Percentiles rank a stretch among this genome's conserved stretches.
These are phyloP conservation scores for Hordeum marinum DNA, from an alignment of 176 grass and related monocot species.

Conservation along the genomic window DNA sequence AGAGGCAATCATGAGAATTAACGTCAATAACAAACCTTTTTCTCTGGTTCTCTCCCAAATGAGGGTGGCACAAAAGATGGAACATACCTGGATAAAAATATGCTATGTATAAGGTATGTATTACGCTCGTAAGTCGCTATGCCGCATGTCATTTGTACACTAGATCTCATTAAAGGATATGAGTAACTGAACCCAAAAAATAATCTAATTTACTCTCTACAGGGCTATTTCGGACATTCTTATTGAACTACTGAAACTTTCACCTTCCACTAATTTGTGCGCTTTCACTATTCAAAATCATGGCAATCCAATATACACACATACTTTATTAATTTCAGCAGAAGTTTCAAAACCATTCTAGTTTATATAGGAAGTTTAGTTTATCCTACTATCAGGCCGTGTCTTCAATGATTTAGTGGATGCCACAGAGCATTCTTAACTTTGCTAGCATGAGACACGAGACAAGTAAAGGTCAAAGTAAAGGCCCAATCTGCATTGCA, in stretches of 20 bases:
- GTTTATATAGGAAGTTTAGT: slow-evolving; percentile 1
- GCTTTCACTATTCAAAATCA: slow-evolving; percentile 11
- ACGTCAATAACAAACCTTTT: slow-evolving; percentile 55
- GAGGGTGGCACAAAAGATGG: slow-evolving; percentile 95
- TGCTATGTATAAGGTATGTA: slow-evolving; percentile 44
- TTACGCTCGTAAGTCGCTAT: neutral
- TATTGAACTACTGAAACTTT: slow-evolving; percentile 8
- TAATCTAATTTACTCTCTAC: neutral
- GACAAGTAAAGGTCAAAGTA: slow-evolving; percentile 7
- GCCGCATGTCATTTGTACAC: neutral
- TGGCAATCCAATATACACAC: neutral
- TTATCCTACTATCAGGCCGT: neutral
- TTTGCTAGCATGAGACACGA: neutral
- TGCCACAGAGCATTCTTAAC: neutral
- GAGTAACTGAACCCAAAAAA: neutral
- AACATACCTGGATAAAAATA: slow-evolving; percentile 81
- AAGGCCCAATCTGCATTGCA: neutral
- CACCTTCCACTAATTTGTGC: neutral
- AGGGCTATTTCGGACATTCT: neutral
- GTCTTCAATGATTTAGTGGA: slow-evolving; percentile 11
- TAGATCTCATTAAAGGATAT: neutral
- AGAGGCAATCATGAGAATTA: slow-evolving; percentile 10
- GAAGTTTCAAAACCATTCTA: neutral
- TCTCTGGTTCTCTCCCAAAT: slow-evolving; percentile 84
- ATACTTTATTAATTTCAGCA: neutral